Conservation (phyloP, 1,284 basidiomycete species). For the Pterula multifida region DNA sequence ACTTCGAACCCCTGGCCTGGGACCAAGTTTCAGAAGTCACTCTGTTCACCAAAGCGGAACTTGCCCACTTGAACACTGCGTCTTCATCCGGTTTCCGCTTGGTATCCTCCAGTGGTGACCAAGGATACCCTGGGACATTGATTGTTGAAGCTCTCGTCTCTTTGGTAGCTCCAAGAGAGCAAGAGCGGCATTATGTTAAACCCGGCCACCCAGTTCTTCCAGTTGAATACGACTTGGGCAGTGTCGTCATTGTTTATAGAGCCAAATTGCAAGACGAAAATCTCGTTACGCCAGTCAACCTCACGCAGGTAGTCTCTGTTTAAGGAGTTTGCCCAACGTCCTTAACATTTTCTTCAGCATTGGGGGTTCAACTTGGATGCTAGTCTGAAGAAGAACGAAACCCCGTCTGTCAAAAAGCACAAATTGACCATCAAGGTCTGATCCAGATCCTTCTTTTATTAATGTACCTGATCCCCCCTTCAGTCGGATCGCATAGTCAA, state of each 20-base stretch:
- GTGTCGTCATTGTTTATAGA: slow-evolving; percentile 52
- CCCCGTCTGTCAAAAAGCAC: slow-evolving; percentile 42
- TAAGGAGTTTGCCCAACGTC: slow-evolving; percentile 1
- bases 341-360: slow-evolving; percentile 30
- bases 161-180: slow-evolving; percentile 34
- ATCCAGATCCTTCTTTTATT: slow-evolving; percentile 1
- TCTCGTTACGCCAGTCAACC: slow-evolving; percentile 55
- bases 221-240: slow-evolving; percentile 43
- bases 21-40: slow-evolving; percentile 30
- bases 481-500: slow-evolving; percentile 47
- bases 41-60: slow-evolving; percentile 47
- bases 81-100: slow-evolving; percentile 40
- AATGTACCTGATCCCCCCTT: slow-evolving; percentile 2
- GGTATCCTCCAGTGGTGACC: slow-evolving; percentile 52
- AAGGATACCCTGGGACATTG: slow-evolving; percentile 53
- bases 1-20: slow-evolving; percentile 50
- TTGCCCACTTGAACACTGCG: slow-evolving; percentile 26
- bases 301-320: slow-evolving; percentile 36
- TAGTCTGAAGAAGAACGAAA: slow-evolving; percentile 34
- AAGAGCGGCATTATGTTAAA: slow-evolving; percentile 16
- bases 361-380: slow-evolving; percentile 75
- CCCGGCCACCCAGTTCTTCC: slow-evolving; percentile 15
- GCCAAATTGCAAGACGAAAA: slow-evolving; percentile 42
- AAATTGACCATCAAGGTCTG: slow-evolving; percentile 43
- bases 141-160: slow-evolving; percentile 48